Evolutionary conservation across 2,329 filamentous ascomycete genomes (phyloP).

Genomic region (Neofusicoccum sp.): DNA sequence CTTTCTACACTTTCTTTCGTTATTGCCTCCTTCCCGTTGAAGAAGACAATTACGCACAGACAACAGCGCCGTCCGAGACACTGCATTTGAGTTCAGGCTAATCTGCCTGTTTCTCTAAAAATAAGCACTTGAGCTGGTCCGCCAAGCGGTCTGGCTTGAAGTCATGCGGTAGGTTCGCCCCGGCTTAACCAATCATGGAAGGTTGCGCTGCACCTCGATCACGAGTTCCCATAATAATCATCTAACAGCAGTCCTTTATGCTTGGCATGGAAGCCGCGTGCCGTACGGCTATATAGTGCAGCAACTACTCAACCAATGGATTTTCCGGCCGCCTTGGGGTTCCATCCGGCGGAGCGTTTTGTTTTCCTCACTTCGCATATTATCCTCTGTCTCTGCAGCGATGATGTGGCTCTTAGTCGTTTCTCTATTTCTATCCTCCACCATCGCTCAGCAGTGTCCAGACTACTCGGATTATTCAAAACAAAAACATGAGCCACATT

Average conservation of each 20-base stretch:
- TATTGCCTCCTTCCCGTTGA: neutral
- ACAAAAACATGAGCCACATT: slow-evolving; percentile 43
- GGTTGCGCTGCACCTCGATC: neutral
- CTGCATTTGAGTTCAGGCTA: neutral
- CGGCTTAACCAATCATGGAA: neutral
- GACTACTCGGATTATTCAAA: slow-evolving; percentile 45
- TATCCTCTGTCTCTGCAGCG: neutral
- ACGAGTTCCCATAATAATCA: neutral
- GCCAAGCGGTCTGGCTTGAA: neutral
- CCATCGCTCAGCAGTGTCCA: slow-evolving; percentile 33
- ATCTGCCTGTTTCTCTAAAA: neutral
- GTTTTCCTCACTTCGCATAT: neutral
- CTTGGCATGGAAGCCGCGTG: neutral
- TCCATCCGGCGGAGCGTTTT: neutral
- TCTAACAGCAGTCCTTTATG: neutral
- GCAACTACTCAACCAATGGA: neutral
- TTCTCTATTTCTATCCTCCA: neutral
- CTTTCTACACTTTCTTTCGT: too few relatives aligned
- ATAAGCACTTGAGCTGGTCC: neutral
- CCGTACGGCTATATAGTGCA: neutral
- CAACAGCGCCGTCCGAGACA: neutral
- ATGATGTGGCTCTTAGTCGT: neutral
- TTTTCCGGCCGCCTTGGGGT: neutral
- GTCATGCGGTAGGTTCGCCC: neutral
- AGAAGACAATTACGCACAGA: neutral